phyloP scores from a whole-genome alignment of 305 asterid genomes.

The Fraxinus nigra region DNA sequence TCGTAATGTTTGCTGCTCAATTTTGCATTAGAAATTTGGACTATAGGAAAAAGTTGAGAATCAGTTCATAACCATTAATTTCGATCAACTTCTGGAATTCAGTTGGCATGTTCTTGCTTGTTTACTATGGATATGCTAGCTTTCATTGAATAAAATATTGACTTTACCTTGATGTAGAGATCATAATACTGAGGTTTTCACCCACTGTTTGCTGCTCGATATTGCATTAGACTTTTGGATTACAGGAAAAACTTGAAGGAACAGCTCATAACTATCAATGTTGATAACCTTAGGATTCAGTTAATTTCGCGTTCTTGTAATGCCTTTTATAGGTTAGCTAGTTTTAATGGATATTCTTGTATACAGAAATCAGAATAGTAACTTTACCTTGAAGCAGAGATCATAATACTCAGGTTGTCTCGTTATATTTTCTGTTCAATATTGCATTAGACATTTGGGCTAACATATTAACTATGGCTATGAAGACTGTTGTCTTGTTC shows the following conservation, averaged over 20 bases:
- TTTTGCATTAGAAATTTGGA: neutral
- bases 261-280: neutral
- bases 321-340: neutral
- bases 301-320: neutral
- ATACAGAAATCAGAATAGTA: neutral
- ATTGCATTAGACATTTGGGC: neutral
- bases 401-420: neutral
- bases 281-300: neutral
- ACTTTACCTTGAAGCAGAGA: neutral
- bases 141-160: neutral
- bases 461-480: neutral
- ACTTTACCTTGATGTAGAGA: neutral
- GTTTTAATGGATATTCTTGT: neutral
- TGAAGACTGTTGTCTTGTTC: neutral
- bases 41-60: neutral
- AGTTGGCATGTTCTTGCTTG: neutral
- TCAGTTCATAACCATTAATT: neutral
- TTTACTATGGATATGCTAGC: neutral
- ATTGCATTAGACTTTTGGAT: neutral
- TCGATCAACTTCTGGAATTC: neutral
- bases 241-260: neutral
- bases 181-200: neutral
- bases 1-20: neutral
- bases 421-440: neutral
- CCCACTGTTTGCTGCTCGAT: neutral